A percentile compares a stretch with the other conserved stretches of the same genome.
Evolutionary conservation across 2,329 filamentous ascomycete genomes (phyloP).

Genomic region (Penicillium digitatum): DNA sequence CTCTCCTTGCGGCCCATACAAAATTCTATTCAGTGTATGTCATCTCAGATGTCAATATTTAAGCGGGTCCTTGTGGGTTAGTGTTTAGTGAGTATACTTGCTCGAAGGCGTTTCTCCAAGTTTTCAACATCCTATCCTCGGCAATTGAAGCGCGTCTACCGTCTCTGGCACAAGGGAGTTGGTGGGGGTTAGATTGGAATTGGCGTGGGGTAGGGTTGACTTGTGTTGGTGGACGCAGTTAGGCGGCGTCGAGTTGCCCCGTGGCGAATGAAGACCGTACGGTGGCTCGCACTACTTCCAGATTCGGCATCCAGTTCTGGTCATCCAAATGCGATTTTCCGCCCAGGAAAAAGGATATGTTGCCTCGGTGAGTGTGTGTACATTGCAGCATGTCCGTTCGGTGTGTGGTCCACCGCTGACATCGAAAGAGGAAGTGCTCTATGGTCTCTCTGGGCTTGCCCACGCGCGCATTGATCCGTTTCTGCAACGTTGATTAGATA

Average conservation of each 20-base stretch:
- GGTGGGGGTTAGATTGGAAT: background rate
- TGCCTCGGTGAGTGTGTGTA: background rate
- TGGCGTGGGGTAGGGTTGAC: background rate
- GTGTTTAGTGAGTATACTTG: background rate
- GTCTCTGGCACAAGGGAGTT: background rate
- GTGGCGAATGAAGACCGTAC: constrained; percentile 31
- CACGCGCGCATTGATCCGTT: background rate
- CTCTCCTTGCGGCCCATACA: no score
- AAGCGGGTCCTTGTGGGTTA: no score
- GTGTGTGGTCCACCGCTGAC: background rate
- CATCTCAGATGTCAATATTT: no score
- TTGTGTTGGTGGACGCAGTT: constrained; percentile 7
- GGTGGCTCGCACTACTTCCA: constrained; percentile 27
- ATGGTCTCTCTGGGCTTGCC: background rate
- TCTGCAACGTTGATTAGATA: background rate
- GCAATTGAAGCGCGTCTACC: constrained; percentile 34
- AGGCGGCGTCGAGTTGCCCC: background rate
- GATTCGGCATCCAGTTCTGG: constrained; percentile 28
- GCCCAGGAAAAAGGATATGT: background rate
- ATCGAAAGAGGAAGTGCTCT: constrained; percentile 2
- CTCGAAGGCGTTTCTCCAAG: constrained; percentile 37
- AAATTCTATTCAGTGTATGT: no score
- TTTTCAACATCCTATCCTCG: constrained; percentile 36
- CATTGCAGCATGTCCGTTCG: constrained; percentile 3
- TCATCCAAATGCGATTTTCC: constrained; percentile 15